Evolutionary conservation across 805 yeast genomes (phyloP).

Genomic region (Pichia heedii): DNA sequence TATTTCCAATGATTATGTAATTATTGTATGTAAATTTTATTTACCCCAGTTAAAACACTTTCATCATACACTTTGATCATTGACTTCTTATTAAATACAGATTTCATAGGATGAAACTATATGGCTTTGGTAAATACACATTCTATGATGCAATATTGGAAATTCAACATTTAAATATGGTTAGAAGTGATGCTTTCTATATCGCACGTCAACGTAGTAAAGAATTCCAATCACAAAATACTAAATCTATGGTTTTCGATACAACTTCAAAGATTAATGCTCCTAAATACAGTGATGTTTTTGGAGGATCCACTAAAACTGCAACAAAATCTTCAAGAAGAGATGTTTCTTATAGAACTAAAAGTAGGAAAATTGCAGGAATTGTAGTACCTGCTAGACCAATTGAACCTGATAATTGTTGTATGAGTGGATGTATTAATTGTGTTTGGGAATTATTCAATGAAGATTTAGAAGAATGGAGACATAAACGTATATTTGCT

Average conservation of each 20-base stretch:
- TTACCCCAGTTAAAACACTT: too few relatives aligned
- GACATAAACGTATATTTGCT: conserved; percentile 48
- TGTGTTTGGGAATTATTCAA: conserved; percentile 94
- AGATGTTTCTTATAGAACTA: conserved; percentile 28
- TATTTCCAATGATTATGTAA: too few relatives aligned
- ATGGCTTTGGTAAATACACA: conserved; percentile 5
- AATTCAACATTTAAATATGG: conserved; percentile 6
- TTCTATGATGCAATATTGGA: conserved; percentile 6
- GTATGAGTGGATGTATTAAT: conserved; percentile 95
- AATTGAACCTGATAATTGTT: conserved; percentile 87
- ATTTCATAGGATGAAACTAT: conserved; percentile 43
- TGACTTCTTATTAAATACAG: too few relatives aligned
- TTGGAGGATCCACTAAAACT: conserved; percentile 24
- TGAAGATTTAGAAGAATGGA: conserved; percentile 86
- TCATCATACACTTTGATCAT: too few relatives aligned
- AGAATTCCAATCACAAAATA: conserved; percentile 8
- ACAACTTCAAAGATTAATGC: conserved; percentile 14
- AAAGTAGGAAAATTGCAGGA: conserved; percentile 43
- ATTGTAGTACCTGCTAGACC: conserved; percentile 78
- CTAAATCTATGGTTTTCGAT: conserved; percentile 19
- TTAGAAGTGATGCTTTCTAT: conserved; percentile 8
- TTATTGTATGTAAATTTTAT: too few relatives aligned
- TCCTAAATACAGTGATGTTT: conserved; percentile 20
- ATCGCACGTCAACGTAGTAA: conserved; percentile 9
- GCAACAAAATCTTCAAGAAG: conserved; percentile 28